Evolutionary conservation across 1,284 basidiomycete species (phyloP).

Genomic region (Cutaneotrichosporon sp.): DNA sequence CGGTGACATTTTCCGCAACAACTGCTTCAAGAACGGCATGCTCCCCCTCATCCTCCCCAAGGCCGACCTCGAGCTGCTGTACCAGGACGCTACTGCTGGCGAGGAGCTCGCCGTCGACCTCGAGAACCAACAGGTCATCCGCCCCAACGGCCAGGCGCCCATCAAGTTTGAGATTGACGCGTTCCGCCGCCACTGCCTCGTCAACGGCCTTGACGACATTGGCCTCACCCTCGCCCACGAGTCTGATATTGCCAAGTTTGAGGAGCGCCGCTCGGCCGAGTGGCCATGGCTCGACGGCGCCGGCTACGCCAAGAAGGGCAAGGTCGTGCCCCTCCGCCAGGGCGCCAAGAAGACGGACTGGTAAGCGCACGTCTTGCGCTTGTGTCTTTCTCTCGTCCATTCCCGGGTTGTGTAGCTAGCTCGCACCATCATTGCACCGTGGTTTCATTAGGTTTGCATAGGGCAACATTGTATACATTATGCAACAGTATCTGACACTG

Average conservation of each 20-base stretch:
- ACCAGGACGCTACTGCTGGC: slow-evolving; percentile 75
- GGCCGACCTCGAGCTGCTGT: slow-evolving; percentile 71
- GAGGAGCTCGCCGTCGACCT: slow-evolving; percentile 85
- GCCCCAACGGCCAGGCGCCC: slow-evolving; percentile 68
- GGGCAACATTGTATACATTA: slow-evolving; percentile 5
- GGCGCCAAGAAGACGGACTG: slow-evolving; percentile 65
- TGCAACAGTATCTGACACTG: background rate
- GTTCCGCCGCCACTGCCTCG: slow-evolving; percentile 85
- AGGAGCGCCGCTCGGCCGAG: slow-evolving; percentile 66
- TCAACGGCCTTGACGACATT: slow-evolving; percentile 93
- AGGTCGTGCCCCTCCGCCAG: slow-evolving; percentile 55
- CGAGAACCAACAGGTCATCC: slow-evolving; percentile 78
- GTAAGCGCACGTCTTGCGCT: slow-evolving; percentile 55
- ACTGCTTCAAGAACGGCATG: slow-evolving; percentile 94
- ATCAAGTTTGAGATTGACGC: slow-evolving; percentile 77
- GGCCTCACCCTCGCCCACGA: slow-evolving; percentile 81
- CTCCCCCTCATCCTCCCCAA: slow-evolving; percentile 77
- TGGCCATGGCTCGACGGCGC: slow-evolving; percentile 97
- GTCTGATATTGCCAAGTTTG: slow-evolving; percentile 69
- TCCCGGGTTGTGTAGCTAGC: background rate
- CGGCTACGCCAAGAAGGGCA: slow-evolving; percentile 69
- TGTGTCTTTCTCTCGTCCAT: background rate
- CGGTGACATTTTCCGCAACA: slow-evolving; percentile 80
- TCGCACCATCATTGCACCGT: background rate
- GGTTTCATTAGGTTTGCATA: background rate